These are phyloP conservation scores for Macadamia integrifolia DNA, from an alignment of 164 flowering plant genomes.

Conservation along the genomic window DNA sequence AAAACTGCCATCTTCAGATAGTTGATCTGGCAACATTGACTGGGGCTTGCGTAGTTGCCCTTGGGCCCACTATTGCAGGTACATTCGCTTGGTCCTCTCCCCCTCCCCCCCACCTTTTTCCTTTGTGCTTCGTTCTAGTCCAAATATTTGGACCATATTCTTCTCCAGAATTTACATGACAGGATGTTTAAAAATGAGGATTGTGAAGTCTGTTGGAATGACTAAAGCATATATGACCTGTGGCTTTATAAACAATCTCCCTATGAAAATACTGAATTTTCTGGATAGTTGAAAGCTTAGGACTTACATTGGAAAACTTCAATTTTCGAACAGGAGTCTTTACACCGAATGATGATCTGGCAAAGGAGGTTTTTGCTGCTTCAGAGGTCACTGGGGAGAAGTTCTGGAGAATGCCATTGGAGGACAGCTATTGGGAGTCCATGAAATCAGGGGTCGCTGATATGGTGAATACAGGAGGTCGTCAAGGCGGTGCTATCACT, in stretches of 20 bases:
- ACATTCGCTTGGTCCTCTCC: not conserved
- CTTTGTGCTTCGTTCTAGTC: no score
- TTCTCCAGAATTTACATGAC: not conserved
- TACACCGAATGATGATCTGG: constrained; percentile 87
- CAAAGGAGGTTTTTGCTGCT: constrained; percentile 70
- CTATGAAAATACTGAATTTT: not conserved
- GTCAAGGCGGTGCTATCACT: constrained; percentile 85
- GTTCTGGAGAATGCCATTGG: constrained; percentile 95
- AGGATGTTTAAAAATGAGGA: not conserved
- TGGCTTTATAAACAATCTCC: not conserved
- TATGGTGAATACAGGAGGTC: constrained; percentile 92
- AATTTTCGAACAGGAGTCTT: constrained; percentile 50
- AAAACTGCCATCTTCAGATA: constrained; percentile 38
- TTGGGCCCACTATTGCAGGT: constrained; percentile 94
- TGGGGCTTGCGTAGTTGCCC: constrained; percentile 88
- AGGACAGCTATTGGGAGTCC: constrained; percentile 95
- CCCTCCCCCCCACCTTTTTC: not conserved
- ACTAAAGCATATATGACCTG: not conserved
- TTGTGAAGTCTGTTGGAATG: not conserved
- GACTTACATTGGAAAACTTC: not conserved
- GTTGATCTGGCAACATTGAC: constrained; percentile 93
- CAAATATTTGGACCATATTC: not conserved
- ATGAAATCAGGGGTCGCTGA: constrained; percentile 99
- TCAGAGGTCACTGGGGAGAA: constrained; percentile 79
- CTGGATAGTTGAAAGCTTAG: not conserved